phyloP scores from a whole-genome alignment of 2,329 filamentous ascomycete genomes.

The Monosporascus sp. region DNA sequence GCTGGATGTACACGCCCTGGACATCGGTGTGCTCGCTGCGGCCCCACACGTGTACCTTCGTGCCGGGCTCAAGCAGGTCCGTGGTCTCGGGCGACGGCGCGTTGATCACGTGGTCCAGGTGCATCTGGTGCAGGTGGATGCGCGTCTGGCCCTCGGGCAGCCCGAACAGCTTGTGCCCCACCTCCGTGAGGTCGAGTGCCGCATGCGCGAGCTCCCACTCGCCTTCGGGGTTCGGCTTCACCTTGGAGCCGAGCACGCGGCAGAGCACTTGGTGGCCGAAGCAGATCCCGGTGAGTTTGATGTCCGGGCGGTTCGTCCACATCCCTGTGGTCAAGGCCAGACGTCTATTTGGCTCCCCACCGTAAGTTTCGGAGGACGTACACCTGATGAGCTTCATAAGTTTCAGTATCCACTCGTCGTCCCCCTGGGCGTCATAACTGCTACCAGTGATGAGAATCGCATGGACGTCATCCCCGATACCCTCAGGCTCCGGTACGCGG shows the following conservation, averaged over 20 bases:
- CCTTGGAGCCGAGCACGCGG: constrained; percentile 62
- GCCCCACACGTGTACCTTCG: constrained; percentile 52
- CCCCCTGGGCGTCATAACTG: constrained; percentile 65
- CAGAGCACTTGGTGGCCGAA: constrained; percentile 79
- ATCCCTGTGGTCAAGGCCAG: constrained; percentile 31
- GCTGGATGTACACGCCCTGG: constrained; percentile 67
- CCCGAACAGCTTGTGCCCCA: constrained; percentile 65
- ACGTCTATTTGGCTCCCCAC: too few relatives aligned
- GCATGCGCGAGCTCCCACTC: constrained; percentile 70
- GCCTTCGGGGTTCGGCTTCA: constrained; percentile 57
- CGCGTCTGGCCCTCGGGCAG: constrained; percentile 32
- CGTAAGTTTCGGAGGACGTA: constrained; percentile 14
- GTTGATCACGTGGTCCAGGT: constrained; percentile 63
- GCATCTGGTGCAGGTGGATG: constrained; percentile 71
- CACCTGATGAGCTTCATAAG: constrained; percentile 53
- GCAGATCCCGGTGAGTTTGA: constrained; percentile 67
- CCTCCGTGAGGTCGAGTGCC: constrained; percentile 56
- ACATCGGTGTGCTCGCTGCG: constrained; percentile 60
- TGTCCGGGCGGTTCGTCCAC: constrained; percentile 45
- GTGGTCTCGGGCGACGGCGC: constrained; percentile 43
- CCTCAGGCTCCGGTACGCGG: constrained; percentile 39
- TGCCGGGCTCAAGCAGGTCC: constrained; percentile 37
- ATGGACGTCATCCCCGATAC: constrained; percentile 56
- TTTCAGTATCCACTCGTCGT: constrained; percentile 67
- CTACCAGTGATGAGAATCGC: constrained; percentile 69